Conservation (phyloP, 345 rosid genomes). For the Eucalyptus regnans region DNA sequence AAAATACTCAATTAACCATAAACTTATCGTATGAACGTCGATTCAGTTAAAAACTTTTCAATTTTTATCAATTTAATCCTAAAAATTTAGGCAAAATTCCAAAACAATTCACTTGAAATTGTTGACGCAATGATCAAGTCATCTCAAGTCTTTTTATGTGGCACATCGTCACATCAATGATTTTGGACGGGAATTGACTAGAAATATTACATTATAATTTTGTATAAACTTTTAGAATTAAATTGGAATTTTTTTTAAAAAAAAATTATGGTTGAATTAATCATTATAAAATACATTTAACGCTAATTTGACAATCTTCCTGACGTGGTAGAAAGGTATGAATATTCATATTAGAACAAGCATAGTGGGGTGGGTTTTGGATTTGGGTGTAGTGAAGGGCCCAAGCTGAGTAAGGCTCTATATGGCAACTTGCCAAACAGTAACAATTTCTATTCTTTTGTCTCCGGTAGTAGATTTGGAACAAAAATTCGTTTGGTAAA, state of each 20-base stretch:
- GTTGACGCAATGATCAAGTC: no score
- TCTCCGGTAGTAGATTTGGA: no score
- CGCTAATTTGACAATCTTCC: neutral
- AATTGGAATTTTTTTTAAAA: neutral
- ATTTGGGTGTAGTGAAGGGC: neutral
- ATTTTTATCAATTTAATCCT: neutral
- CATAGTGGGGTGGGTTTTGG: neutral
- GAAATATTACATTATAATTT: neutral
- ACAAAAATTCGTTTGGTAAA: no score
- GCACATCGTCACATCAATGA: fast-evolving
- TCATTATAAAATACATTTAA: neutral
- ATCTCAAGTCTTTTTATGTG: no score
- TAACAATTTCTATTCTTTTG: no score
- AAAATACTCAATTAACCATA: neutral
- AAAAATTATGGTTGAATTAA: neutral
- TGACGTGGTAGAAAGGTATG: neutral
- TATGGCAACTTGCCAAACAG: neutral
- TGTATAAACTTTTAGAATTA: neutral
- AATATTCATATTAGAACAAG: neutral
- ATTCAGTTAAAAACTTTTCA: neutral
- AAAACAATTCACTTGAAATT: no score
- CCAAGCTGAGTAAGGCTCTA: neutral
- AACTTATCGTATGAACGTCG: no score
- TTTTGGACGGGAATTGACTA: fast-evolving
- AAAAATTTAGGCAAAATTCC: neutral